Percentiles rank a stretch among this genome's conserved stretches.
These are phyloP conservation scores for Anisogramma anomala DNA, from an alignment of 2,329 filamentous ascomycete species.

Conservation along the genomic window DNA sequence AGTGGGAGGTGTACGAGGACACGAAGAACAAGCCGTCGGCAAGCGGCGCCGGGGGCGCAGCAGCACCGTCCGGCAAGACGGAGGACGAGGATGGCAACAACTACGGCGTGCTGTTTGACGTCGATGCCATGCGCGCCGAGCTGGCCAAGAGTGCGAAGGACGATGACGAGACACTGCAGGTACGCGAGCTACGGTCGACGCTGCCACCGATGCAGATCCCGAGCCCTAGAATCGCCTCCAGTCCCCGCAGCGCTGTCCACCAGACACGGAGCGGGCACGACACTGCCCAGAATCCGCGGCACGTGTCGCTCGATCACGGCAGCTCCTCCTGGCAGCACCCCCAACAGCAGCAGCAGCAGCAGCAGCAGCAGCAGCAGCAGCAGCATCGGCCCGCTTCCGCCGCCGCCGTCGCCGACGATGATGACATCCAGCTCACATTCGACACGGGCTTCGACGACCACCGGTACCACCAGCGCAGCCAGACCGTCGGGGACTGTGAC, in stretches of 20 bases:
- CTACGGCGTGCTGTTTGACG: conserved; percentile 72
- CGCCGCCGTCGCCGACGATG: too few species aligned
- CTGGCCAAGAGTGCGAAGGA: conserved; percentile 56
- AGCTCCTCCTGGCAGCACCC: conserved; percentile 1
- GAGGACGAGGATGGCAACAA: conserved; percentile 42
- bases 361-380: too few species aligned
- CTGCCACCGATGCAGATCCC: conserved; percentile 77
- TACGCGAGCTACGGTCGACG: conserved; percentile 77
- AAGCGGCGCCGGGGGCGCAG: conserved; percentile 19
- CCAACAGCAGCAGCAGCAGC: too few species aligned
- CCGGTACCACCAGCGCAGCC: conserved; percentile 11
- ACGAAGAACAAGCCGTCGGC: conserved; percentile 12
- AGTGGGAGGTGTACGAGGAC: conserved; percentile 15
- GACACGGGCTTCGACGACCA: conserved; percentile 44
- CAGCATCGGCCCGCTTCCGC: too few species aligned
- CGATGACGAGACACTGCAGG: conserved; percentile 37
- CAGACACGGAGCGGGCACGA: conserved; percentile 37
- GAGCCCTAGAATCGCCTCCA: conserved; percentile 23
- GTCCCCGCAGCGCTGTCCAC: conserved; percentile 27
- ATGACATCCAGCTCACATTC: conserved; percentile 59
- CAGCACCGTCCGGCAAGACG: conserved; percentile 22
- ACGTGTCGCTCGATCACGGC: conserved; percentile 3
- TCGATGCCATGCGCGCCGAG: conserved; percentile 85
- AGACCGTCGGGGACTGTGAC: conserved; percentile 15
- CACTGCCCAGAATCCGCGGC: conserved; percentile 2